Evolutionary conservation across 345 rosid species (phyloP).

Genomic region (Salix viminalis): DNA sequence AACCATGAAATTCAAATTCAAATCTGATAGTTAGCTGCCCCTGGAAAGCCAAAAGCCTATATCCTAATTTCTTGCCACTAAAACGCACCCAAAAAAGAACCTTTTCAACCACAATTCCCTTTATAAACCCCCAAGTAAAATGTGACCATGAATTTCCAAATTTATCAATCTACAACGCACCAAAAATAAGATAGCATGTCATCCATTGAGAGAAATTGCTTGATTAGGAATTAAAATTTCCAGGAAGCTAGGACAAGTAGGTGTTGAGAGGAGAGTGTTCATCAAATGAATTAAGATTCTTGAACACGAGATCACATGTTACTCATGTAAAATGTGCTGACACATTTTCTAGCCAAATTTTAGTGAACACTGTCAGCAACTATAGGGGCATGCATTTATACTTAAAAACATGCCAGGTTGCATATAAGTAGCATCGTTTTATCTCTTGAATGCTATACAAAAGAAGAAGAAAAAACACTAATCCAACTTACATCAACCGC

Average conservation of each 20-base stretch:
- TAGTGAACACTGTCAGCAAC: not conserved
- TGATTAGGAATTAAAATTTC: not conserved
- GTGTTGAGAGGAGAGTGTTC: not conserved
- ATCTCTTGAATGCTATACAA: not conserved
- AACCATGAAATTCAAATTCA: not conserved
- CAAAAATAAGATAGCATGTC: not conserved
- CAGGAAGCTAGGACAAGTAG: not conserved
- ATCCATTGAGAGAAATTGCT: not conserved
- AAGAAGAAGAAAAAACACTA: constrained; percentile 5
- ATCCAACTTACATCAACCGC: constrained; percentile 83
- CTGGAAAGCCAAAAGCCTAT: not conserved
- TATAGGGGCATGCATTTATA: not conserved
- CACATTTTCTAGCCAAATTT: not conserved
- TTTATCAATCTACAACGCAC: not conserved
- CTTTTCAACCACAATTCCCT: not conserved
- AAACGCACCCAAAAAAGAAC: not conserved
- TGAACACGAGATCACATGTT: not conserved
- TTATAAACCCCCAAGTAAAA: not conserved
- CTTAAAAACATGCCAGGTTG: not conserved
- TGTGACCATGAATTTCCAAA: not conserved
- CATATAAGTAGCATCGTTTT: not conserved
- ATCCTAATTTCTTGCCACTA: not conserved
- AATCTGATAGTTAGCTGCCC: not conserved
- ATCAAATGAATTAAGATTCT: not conserved
- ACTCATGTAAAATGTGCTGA: not conserved